Conservation (phyloP, 2,329 filamentous ascomycete species). For the Tolypocladium capitatum region DNA sequence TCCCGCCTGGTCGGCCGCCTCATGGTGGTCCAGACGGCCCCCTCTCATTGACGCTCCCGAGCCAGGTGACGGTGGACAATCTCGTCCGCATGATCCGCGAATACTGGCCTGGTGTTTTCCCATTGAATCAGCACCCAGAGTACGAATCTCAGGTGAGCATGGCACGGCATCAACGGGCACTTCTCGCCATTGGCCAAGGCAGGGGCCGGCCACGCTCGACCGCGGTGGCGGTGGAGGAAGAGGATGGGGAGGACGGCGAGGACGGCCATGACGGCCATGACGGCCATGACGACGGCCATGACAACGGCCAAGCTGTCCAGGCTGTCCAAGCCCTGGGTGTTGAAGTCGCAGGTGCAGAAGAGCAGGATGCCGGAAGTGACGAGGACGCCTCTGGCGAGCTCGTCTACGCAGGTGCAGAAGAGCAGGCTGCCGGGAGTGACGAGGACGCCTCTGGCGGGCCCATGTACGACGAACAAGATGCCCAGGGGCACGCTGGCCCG, state of each 20-base stretch:
- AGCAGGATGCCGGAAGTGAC: neutral
- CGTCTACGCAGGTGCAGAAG: too few relatives aligned
- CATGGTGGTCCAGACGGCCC: neutral
- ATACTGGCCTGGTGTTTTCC: neutral
- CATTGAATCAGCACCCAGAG: neutral
- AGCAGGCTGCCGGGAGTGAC: too few relatives aligned
- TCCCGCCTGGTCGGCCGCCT: neutral
- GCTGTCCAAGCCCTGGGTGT: neutral
- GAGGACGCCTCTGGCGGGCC: too few relatives aligned
- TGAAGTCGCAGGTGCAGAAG: too few relatives aligned
- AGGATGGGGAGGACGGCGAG: too few relatives aligned
- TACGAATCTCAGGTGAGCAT: neutral
- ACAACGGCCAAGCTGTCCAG: constrained; percentile 7
- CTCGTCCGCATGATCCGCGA: neutral
- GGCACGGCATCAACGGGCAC: neutral
- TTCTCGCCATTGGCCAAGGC: neutral
- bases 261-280: too few relatives aligned
- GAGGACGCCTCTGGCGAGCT: constrained; percentile 7
- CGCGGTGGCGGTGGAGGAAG: neutral
- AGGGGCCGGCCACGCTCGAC: neutral
- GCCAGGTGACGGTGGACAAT: neutral
- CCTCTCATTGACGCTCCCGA: neutral
- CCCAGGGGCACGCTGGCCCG: neutral
- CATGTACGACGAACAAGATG: neutral
- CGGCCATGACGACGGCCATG: constrained; percentile 9